These are phyloP conservation scores for Mycena amicta DNA, from an alignment of 768 basidiomycete genomes.

Conservation along the genomic window DNA sequence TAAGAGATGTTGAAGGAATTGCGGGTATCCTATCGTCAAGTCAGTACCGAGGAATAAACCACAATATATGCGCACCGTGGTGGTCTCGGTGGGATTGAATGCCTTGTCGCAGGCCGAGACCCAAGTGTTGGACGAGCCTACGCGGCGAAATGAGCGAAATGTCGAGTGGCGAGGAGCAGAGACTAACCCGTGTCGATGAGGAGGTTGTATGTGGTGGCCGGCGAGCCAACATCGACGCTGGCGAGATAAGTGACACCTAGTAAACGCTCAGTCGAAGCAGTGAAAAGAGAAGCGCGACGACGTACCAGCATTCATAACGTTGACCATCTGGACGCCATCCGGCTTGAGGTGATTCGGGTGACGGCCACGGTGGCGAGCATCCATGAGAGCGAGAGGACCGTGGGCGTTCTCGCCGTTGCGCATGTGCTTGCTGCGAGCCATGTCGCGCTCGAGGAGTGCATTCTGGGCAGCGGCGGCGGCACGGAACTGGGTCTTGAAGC, in stretches of 20 bases:
- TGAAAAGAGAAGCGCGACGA: background rate
- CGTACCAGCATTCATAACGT: constrained; percentile 7
- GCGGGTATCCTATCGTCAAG: constrained; percentile 10
- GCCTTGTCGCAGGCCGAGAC: constrained; percentile 36
- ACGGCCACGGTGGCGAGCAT: background rate
- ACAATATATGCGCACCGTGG: constrained; percentile 14
- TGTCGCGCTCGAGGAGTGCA: constrained; percentile 13
- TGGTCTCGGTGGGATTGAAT: constrained; percentile 42
- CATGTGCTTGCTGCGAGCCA: constrained; percentile 10
- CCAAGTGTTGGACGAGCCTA: constrained; percentile 57
- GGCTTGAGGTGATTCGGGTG: background rate
- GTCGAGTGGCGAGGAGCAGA: background rate
- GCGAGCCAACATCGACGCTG: constrained; percentile 1
- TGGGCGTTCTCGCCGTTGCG: constrained; percentile 16
- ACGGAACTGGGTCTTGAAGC: constrained; percentile 13
- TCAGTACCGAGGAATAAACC: background rate
- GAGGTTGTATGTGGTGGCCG: constrained; percentile 12
- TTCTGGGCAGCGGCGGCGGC: constrained; percentile 1
- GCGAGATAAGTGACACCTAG: constrained; percentile 19
- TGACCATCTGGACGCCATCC: background rate
- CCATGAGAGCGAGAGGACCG: constrained; percentile 2
- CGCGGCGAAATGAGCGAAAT: background rate
- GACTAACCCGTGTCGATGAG: constrained; percentile 24
- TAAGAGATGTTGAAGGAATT: constrained; percentile 37
- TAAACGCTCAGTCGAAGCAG: background rate